Evolutionary conservation across 768 basidiomycete species (phyloP), one percentile per base, ranked within the genome.

Genomic region (Hydnum rufescens): DNA sequence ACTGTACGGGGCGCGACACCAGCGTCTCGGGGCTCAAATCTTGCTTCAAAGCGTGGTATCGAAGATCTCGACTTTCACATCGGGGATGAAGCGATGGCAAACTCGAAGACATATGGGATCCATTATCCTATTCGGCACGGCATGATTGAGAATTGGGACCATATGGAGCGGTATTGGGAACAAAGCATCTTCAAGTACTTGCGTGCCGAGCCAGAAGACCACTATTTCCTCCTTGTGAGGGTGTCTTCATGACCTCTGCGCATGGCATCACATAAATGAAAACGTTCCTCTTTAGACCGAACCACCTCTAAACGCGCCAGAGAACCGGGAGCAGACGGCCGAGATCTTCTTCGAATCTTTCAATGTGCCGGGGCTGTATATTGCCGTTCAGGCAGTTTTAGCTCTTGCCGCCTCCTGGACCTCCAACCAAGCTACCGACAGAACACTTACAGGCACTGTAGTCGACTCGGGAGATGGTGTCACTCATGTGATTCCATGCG

Each of bases 311-410:
- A 97, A 99, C 64, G 77, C 93, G 0, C 95, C 95, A 1, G 95
- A 99, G 70, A 99, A 97, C 70, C 75, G 95, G 60, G 95, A 99
- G 67, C 93, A 93, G 65, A 97, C 93, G 0, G 95, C 95, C 19
- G 93, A 97, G 64, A 97, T 97, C 69, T 96, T 99, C 75, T 99
- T 97, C 66, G 95, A 99, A 68, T 93, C 89, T 0, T 99, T 99
- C 78, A 97, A 97, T 68, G 92, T 96, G 70, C 85, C 90, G 63
- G 93, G 93, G 22, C 74, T 96, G 42, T 97, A 97, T 67, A 97
- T 99, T 60, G 95, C 92, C 50, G 95, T 99, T 0, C 95, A 97
- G 64, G 95, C 95, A 32, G 95, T 99, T 3, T 80, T 99, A 5
- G 95, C 95, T 0, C 83, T 99, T 57, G 95, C 95, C 3, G 93